A percentile compares a stretch with the other conserved stretches of the same genome.
These are phyloP conservation scores for Chlamydomonas applanata DNA, from an alignment of 139 green algal genomes.

Conservation along the genomic window DNA sequence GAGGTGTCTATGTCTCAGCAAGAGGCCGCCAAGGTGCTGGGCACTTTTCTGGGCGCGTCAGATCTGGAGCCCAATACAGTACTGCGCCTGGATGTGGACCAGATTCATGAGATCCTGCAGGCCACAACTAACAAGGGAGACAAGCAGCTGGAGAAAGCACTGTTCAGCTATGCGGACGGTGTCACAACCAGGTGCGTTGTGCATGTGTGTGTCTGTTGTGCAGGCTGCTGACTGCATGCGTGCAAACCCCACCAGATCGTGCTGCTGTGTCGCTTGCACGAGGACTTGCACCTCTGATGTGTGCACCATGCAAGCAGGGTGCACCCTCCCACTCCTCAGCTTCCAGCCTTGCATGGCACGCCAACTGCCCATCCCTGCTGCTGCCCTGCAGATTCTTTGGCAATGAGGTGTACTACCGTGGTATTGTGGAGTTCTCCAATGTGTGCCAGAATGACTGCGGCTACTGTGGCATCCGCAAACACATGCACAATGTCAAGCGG, in stretches of 20 bases:
- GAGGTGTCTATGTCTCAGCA: conserved; percentile 40
- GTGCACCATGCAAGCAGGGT: no score
- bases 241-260: not conserved
- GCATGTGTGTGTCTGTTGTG: not conserved
- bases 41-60: conserved; percentile 44
- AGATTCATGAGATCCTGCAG: conserved; percentile 32
- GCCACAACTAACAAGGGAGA: conserved; percentile 38
- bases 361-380: no score
- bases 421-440: conserved; percentile 70
- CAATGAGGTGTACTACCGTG: conserved; percentile 48
- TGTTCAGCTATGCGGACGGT: conserved; percentile 54
- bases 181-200: conserved; percentile 32
- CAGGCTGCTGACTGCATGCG: not conserved
- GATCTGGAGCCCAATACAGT: conserved; percentile 40
- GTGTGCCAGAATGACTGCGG: conserved; percentile 66
- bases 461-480: conserved; percentile 70
- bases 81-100: conserved; percentile 38
- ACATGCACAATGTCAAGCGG: conserved; percentile 35
- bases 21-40: conserved; percentile 41
- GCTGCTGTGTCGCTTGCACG: not conserved
- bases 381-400: conserved; percentile 42
- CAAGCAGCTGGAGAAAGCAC: conserved; percentile 45
- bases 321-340: no score
- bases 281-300: no score
- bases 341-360: no score